These are phyloP conservation scores for Chrysoporthe cubensis DNA, from an alignment of 2,329 filamentous ascomycete species.

Conservation along the genomic window DNA sequence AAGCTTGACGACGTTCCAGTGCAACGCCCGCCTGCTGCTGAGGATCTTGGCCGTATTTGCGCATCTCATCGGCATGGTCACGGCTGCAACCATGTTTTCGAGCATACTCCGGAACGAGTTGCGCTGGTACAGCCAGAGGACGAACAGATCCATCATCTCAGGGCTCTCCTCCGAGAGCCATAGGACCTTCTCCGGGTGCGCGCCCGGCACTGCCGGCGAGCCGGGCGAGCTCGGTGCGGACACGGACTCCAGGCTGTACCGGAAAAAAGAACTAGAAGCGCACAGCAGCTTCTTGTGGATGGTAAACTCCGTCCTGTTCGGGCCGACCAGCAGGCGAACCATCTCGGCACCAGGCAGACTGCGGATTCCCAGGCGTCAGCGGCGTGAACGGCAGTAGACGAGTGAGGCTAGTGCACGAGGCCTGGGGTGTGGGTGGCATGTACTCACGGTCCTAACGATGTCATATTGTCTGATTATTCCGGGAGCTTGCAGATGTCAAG, in stretches of 20 bases:
- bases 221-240: conserved; percentile 38
- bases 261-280: conserved; percentile 53
- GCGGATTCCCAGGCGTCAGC: conserved; percentile 14
- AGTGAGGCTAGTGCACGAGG: not conserved
- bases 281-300: conserved; percentile 52
- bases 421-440: not conserved
- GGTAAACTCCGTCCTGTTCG: conserved; percentile 45
- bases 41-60: conserved; percentile 33
- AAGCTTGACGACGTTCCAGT: conserved; percentile 60
- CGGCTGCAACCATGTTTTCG: conserved; percentile 43
- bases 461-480: conserved; percentile 19
- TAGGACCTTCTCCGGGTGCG: conserved; percentile 32
- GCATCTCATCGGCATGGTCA: conserved; percentile 30
- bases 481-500: conserved; percentile 8
- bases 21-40: conserved; percentile 45
- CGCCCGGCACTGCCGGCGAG: conserved; percentile 27
- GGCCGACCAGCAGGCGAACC: conserved; percentile 47
- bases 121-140: conserved; percentile 55
- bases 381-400: not conserved
- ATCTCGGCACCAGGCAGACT: conserved; percentile 30
- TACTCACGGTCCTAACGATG: conserved; percentile 21
- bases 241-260: conserved; percentile 43
- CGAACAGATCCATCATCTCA: conserved; percentile 58
- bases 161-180: conserved; percentile 51
- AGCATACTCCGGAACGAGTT: conserved; percentile 48